Evolutionary conservation across 2,329 filamentous ascomycete genomes (phyloP).

Genomic region (Nannizzia gypsea): DNA sequence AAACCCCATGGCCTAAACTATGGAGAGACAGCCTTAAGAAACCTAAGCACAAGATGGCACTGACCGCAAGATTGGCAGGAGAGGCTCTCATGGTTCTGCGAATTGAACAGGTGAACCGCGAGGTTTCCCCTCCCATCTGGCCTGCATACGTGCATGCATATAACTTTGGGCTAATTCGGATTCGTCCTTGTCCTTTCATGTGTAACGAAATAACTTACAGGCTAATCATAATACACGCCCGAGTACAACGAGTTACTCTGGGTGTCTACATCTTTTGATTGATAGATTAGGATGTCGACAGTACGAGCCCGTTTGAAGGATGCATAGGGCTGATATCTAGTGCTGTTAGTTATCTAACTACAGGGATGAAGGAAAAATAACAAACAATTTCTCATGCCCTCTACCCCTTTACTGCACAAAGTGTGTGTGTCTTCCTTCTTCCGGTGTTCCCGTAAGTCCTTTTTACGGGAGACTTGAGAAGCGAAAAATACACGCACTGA

Average conservation of each 20-base stretch:
- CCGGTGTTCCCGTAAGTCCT: too few relatives aligned
- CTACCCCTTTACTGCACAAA: neutral
- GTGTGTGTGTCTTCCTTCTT: neutral
- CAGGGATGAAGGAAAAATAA: neutral
- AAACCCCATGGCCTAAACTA: neutral
- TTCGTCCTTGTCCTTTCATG: neutral
- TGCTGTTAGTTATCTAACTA: too few relatives aligned
- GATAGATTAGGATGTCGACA: neutral
- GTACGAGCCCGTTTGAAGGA: neutral
- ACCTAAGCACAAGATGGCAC: neutral
- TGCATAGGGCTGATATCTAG: constrained; percentile 1
- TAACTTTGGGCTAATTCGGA: neutral
- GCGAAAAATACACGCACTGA: too few relatives aligned
- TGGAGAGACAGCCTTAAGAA: neutral
- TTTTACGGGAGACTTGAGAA: too few relatives aligned
- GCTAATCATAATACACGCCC: neutral
- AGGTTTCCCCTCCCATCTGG: neutral
- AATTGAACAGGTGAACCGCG: neutral
- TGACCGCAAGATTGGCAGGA: neutral
- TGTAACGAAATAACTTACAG: neutral
- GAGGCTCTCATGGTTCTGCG: neutral
- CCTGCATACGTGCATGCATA: neutral
- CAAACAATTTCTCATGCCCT: neutral
- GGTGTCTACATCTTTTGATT: neutral
- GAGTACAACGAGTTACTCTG: neutral